Evolutionary conservation across 164 flowering plant genomes (phyloP).

Genomic region (Berberis thunbergii): DNA sequence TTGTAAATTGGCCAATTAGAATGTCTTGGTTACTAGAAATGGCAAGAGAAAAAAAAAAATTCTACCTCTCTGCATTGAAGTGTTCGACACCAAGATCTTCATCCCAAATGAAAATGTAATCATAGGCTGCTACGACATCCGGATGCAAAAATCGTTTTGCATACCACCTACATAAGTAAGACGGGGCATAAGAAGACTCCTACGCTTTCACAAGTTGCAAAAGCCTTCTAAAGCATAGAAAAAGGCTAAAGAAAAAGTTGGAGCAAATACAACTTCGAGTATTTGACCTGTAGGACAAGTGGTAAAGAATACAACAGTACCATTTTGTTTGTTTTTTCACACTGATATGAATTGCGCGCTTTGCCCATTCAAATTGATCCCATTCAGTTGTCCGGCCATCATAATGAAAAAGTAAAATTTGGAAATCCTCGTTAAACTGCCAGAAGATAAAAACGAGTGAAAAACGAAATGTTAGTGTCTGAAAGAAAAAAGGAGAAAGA

Average conservation of each 20-base stretch:
- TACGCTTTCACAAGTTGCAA: too few relatives aligned
- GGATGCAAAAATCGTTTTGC: slow-evolving; percentile 98
- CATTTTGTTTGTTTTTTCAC: slow-evolving; percentile 84
- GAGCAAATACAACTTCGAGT: too few relatives aligned
- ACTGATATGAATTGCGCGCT: slow-evolving; percentile 78
- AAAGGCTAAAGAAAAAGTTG: too few relatives aligned
- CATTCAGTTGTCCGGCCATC: slow-evolving; percentile 93
- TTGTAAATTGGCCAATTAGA: neutral
- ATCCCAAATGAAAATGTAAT: slow-evolving; percentile 98
- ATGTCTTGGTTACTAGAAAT: neutral
- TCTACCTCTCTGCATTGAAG: slow-evolving; percentile 75
- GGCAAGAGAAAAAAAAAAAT: neutral
- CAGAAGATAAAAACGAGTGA: slow-evolving; percentile 8
- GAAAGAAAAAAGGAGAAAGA: neutral
- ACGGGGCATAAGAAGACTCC: neutral
- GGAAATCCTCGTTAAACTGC: slow-evolving; percentile 78
- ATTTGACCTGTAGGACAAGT: too few relatives aligned
- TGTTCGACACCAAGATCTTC: slow-evolving; percentile 97
- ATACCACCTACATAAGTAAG: slow-evolving; percentile 70
- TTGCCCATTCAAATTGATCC: slow-evolving; percentile 96
- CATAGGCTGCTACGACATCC: slow-evolving; percentile 84
- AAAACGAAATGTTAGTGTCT: slow-evolving; percentile 15
- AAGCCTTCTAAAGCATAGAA: too few relatives aligned
- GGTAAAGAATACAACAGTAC: slow-evolving; percentile 22
- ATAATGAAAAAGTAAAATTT: slow-evolving; percentile 87